phyloP scores from a whole-genome alignment of 148 eudicot genomes.

The Chenopodium quinoa region DNA sequence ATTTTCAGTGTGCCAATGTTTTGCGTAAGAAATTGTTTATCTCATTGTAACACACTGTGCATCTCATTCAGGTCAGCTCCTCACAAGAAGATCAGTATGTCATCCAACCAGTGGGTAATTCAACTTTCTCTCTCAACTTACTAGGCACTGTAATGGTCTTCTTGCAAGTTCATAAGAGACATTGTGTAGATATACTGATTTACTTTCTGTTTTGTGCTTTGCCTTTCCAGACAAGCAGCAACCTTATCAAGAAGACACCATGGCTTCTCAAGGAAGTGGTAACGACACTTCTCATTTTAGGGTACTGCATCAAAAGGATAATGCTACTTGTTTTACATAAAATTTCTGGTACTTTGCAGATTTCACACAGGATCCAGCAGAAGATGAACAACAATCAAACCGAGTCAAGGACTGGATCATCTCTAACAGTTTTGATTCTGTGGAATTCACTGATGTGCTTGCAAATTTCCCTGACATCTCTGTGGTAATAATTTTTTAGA shows the following conservation, averaged over 20 bases:
- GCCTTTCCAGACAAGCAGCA: slow-evolving; percentile 42
- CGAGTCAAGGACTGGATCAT: slow-evolving; percentile 84
- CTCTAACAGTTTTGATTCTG: slow-evolving; percentile 49
- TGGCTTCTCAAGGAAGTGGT: slow-evolving; percentile 50
- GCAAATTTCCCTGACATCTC: slow-evolving; percentile 83
- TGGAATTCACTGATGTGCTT: slow-evolving; percentile 71
- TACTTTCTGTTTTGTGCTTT: neutral
- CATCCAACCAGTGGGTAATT: slow-evolving; percentile 67
- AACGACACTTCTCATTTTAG: neutral
- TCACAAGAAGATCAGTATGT: slow-evolving; percentile 60
- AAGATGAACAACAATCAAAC: slow-evolving; percentile 76
- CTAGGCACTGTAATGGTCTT: neutral
- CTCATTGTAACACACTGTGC: neutral
- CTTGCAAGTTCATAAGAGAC: neutral
- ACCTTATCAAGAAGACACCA: slow-evolving; percentile 33
- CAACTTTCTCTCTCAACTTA: slow-evolving; percentile 1
- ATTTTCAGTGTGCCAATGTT: neutral
- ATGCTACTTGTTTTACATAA: neutral
- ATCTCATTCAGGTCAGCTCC: slow-evolving; percentile 47
- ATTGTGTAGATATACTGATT: neutral
- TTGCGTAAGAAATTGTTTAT: neutral
- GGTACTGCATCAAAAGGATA: neutral
- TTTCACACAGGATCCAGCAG: slow-evolving; percentile 80
- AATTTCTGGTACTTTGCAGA: slow-evolving; percentile 38
- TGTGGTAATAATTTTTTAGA: slow-evolving; percentile 41